Base-by-base conservation (phyloP, 345 rosid species). In the Linum lewisii region DNA sequence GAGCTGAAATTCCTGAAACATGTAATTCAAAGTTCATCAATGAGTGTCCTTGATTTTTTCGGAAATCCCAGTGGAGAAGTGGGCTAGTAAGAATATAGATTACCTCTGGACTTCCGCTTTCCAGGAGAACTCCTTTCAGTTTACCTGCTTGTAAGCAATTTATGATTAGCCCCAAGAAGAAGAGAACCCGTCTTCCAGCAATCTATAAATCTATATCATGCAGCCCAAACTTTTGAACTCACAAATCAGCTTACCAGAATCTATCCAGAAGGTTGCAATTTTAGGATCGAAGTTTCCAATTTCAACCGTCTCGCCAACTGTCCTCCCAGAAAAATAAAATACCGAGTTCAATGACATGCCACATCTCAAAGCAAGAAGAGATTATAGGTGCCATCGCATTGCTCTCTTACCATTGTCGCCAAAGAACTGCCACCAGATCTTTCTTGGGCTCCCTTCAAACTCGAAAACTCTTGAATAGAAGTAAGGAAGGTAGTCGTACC, bases 71-170 rank as follows among this genome's bases (percentile, higher is more conserved):
- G 6, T 1, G 8, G 44, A 21, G 13, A 60, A 60, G 22, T 42
- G 52, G 0, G 4, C 1, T 16, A 16, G 22, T 20, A 44, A 22
- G 23, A 45, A 60, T 3, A 42, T 20, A 55, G 54, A 54, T 50
- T 83, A 92, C 99, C 95, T 93, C 99, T 21, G 95, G 77, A 49
- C 82, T 84, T 60, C 99, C 99, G 20, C 97, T 93, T 81, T 89
- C 99, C 18, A 93, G 78, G 37, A 93, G 91, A 61, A 88, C 91
- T 69, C 97, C 97, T 78, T 86, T 92, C 81, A 92, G 64, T 76
- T 83, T 86, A 32, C 96, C 98, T 88, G 84, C 50, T 38, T 45
- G n/a, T 11, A 19, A 61, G 51, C 4, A 11, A 42, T 6, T 42
- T 14, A 38, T 38, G 45, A 42, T 29, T 5, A 29, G 34, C 14